Percentiles rank a stretch among this genome's conserved stretches.
Conservation (phyloP, 2,329 filamentous ascomycete genomes). For the Colletotrichum liaoningense region DNA sequence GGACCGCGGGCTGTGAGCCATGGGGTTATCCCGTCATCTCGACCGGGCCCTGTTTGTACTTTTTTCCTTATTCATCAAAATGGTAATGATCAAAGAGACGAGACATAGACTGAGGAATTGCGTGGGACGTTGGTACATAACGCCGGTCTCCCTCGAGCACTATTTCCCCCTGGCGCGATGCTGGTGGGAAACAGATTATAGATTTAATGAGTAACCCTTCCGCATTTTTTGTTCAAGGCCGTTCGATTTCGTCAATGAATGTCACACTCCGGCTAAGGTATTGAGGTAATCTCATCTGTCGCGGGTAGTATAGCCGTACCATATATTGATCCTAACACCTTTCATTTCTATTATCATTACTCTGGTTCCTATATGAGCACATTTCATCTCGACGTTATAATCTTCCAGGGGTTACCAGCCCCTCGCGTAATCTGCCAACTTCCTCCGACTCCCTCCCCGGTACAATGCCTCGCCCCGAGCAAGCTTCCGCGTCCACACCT, state of each 20-base stretch:
- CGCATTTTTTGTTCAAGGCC: not conserved
- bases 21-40: not conserved
- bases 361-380: no score
- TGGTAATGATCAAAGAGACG: conserved; percentile 34
- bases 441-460: no score
- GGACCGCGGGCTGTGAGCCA: not conserved
- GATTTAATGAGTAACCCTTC: conserved; percentile 28
- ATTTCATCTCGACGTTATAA: no score
- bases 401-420: not conserved
- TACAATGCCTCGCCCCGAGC: conserved; percentile 31
- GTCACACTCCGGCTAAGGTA: no score
- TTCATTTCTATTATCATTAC: no score
- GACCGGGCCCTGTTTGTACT: no score
- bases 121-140: not conserved
- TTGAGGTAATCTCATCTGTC: no score
- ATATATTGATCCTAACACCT: no score
- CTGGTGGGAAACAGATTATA: conserved; percentile 12
- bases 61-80: not conserved
- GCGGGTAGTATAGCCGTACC: no score
- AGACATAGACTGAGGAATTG: conserved; percentile 33
- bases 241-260: not conserved
- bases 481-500: conserved; percentile 41
- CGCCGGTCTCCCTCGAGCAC: not conserved
- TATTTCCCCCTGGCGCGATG: not conserved
- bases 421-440: no score